Conservation (phyloP, 352 stramenopile species). For the Phytophthora rubi region DNA sequence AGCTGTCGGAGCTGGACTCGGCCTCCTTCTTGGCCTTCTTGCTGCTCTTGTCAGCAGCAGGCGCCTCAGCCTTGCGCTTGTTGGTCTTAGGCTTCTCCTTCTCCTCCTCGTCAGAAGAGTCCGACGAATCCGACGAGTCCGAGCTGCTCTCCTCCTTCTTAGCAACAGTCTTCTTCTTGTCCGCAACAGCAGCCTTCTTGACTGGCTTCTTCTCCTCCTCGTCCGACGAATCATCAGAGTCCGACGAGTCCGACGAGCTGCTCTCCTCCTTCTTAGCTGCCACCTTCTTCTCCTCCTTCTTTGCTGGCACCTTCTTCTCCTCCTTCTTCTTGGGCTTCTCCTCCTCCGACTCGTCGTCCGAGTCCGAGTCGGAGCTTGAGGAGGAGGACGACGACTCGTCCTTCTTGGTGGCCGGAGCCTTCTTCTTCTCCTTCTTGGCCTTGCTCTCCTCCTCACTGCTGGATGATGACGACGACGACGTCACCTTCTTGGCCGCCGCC, state of each 20-base stretch:
- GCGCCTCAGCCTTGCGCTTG: conserved; percentile 65
- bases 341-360: conserved; percentile 26
- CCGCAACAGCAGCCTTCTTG: conserved; percentile 29
- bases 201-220: conserved; percentile 41
- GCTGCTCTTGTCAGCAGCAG: conserved; percentile 33
- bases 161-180: conserved; percentile 12
- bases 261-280: conserved; percentile 45
- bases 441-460: conserved; percentile 31
- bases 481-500: conserved; percentile 25
- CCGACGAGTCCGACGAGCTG: conserved; percentile 54
- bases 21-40: conserved; percentile 50
- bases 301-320: conserved; percentile 13
- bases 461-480: neutral
- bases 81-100: conserved; percentile 40
- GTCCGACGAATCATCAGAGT: conserved; percentile 62
- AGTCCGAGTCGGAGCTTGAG: conserved; percentile 44
- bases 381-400: conserved; percentile 1
- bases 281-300: conserved; percentile 19
- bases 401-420: no score
- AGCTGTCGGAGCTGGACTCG: conserved; percentile 50
- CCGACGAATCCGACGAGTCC: conserved; percentile 26
- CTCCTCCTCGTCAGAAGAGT: conserved; percentile 53
- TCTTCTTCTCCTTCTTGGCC: conserved; percentile 21
- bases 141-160: conserved; percentile 27
- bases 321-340: conserved; percentile 38